A percentile compares a stretch with the other conserved stretches of the same genome.
phyloP scores from a whole-genome alignment of 108 stramenopile species.

The Nitzschia palea region DNA sequence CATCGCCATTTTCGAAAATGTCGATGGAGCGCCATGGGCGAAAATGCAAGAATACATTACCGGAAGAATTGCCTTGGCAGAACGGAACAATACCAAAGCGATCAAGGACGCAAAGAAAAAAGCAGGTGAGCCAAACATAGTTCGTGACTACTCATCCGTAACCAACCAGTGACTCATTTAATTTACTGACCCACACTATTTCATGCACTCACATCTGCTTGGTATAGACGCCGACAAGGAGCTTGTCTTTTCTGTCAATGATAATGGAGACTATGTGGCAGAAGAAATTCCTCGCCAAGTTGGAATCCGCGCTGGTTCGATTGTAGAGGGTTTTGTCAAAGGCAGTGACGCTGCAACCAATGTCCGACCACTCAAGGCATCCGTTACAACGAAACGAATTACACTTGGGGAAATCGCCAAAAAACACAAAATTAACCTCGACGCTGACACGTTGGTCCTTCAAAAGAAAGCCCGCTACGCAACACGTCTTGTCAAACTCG shows the following conservation, averaged over 20 bases:
- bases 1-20: constrained; percentile 73
- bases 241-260: constrained; percentile 24
- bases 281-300: constrained; percentile 53
- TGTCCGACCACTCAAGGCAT: background rate
- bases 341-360: constrained; percentile 5
- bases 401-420: constrained; percentile 53
- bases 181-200: no score
- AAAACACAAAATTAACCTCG: constrained; percentile 45
- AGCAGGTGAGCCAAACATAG: background rate
- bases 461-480: constrained; percentile 59
- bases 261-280: constrained; percentile 33
- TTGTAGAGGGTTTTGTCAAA: constrained; percentile 56
- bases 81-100: constrained; percentile 29
- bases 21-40: constrained; percentile 65
- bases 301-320: constrained; percentile 62
- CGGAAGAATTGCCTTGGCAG: constrained; percentile 47
- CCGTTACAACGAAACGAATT: constrained; percentile 24
- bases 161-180: constrained; percentile 5
- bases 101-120: constrained; percentile 34
- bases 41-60: constrained; percentile 85
- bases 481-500: constrained; percentile 59
- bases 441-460: constrained; percentile 55
- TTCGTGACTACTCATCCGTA: constrained; percentile 25
- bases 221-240: constrained; percentile 23
- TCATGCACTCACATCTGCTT: background rate